Evolutionary conservation across 345 rosid species (phyloP), one percentile per base, ranked within the genome.

Genomic region (Pugionium dolabratum): DNA sequence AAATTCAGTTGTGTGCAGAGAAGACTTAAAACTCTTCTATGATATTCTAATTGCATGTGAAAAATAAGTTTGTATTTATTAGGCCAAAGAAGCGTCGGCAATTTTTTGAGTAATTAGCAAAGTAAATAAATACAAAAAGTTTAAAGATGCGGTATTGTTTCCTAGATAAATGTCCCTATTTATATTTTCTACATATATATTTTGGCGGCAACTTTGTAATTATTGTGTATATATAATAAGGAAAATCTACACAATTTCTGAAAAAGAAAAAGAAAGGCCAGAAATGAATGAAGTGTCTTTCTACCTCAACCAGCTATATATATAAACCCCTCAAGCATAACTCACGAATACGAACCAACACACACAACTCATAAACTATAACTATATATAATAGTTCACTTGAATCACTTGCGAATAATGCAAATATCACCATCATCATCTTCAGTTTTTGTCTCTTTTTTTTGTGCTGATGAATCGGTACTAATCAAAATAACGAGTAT

Each of bases 301-400:
- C 65, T 40, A 56, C 59, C 66, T 57, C 76, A 64, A 72, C 66
- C 43, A 56, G 64, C 76, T 72, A 72, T 72, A 72, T 18, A 72
- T 72, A 72, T 72, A 72, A 49, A 72, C 54, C 65, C 70, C 59
- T 56, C 54, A 28, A 72, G 29, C 46, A 55, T 33, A 56, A 64
- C 34, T 57, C 65, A 64, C 65, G 64, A 64, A 64, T 66, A 57
- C 54, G 52, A 59, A 73, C 35, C 11, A 63, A 42, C 39, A 55
- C 11, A 56, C 18, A 30, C 70, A 48, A 66, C 50, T 43, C 54
- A 33, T 29, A 72, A 18, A 52, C 58, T 41, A 41, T 32, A 9
- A 37, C 43, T 18, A 40, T 26, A 25, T n/a, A 37, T 32, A 41
- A 31, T 5, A 10, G 33, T 40, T 46, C 44, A 47, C 39, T 31